Base-by-base conservation (phyloP, 2,329 filamentous ascomycete genomes). In the Pseudogymnoascus sp. region DNA sequence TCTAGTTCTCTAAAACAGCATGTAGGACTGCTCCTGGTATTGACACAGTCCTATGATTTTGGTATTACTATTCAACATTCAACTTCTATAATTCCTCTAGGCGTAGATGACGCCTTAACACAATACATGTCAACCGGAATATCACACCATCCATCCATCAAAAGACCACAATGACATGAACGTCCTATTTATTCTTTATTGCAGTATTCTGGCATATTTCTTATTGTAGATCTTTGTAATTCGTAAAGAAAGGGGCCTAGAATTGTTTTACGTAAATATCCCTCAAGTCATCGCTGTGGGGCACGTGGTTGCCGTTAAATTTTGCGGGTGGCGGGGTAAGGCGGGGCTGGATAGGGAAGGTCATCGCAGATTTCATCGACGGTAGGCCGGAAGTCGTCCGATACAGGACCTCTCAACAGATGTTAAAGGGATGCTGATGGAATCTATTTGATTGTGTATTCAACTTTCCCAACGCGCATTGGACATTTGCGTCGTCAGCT, bases 341-440 rank as follows among this genome's bases (percentile, higher is more conserved):
- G 45, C 45, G 45, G 45, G 45, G 45, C 45, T 30, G 3, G 45
- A 52, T 30, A 4, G 45, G 45, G 23, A 52, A 52, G 45, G 45
- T 52, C 23, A 52, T 30, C 45, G 45, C 45, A 52, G 45, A 30
- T 52, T 52, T 52, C 45, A 18, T 30, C 45, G 45, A 18, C 45
- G 23, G 41, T 23, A 52, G 45, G 45, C 45, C 45, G 45, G 45
- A 30, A 12, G 12, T 15, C 18, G 45, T 52, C 45, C 45, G 45
- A 52, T 30, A 18, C 45, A 52, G 45, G 45, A 52, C 13, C 39
- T 45, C 21, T 45, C 21, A 26, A 26, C 13, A 38, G 26, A 52
- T 52, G n/a, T 52, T 52, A 52, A 52, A 52, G 26, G n/a, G 26
- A 52, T 52, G 45, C 45, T 30, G 26, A 52, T 52, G 45, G 45